phyloP scores from a whole-genome alignment of 139 green algal genomes.

The Dunaliella sp. region DNA sequence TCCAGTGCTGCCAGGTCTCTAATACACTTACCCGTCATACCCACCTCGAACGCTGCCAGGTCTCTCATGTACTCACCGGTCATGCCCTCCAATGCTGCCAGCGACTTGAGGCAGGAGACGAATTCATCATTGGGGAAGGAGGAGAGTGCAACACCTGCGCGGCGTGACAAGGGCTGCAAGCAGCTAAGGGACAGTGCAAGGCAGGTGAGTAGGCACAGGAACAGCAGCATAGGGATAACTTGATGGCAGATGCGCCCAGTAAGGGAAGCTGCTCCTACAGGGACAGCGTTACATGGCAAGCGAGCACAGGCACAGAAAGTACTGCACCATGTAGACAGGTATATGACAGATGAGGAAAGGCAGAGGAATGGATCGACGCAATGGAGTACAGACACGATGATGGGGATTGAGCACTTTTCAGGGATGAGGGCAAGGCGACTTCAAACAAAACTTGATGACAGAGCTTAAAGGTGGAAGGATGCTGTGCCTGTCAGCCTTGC shows the following conservation, averaged over 20 bases:
- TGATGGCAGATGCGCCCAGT: neutral
- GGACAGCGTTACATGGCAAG: neutral
- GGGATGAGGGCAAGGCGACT: no score
- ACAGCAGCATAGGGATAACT: neutral
- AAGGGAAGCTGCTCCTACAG: no score
- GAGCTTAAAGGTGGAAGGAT: neutral
- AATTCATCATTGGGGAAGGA: constrained; percentile 41
- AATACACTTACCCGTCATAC: neutral
- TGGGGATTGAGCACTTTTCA: neutral
- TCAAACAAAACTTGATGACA: neutral
- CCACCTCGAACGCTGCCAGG: neutral
- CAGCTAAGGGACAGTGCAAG: neutral
- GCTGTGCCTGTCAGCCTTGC: neutral
- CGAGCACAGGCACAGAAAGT: neutral
- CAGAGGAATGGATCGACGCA: no score
- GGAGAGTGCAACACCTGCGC: constrained; percentile 20
- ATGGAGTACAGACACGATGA: no score
- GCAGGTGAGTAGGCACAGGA: neutral
- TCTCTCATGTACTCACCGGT: neutral
- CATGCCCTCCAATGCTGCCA: constrained; percentile 17
- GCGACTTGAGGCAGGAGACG: constrained; percentile 29
- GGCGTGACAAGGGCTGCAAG: neutral
- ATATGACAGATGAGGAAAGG: neutral
- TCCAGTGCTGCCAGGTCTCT: neutral
- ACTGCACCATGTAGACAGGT: neutral